Evolutionary conservation across 257 asterid species (phyloP).

Genomic region (Ocimum tenuiflorum): DNA sequence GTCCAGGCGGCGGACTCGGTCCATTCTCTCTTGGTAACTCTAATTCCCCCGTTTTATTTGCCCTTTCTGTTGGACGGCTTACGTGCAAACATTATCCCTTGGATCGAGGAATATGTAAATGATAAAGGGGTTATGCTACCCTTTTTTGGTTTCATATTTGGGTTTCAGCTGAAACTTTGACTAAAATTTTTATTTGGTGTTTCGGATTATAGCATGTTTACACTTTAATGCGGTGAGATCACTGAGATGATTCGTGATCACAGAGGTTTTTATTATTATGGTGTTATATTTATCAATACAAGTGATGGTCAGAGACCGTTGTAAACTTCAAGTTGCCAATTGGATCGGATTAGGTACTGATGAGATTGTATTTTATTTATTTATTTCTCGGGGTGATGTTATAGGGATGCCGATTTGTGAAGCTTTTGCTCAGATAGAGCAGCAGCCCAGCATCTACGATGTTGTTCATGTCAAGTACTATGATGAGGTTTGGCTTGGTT

Average conservation of each 20-base stretch:
- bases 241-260: neutral
- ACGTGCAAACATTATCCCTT: neutral
- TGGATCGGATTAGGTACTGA: too few species aligned
- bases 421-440: constrained; percentile 83
- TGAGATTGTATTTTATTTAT: too few species aligned
- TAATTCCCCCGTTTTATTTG: neutral
- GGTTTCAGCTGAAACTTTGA: neutral
- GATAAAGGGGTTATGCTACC: too few species aligned
- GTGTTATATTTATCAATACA: too few species aligned
- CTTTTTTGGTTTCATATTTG: too few species aligned
- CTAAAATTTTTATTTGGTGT: too few species aligned
- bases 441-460: constrained; percentile 68
- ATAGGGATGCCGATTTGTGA: constrained; percentile 85
- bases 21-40: constrained; percentile 67
- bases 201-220: neutral
- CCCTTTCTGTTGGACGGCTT: neutral
- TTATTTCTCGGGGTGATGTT: neutral
- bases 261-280: too few species aligned
- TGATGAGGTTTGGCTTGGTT: constrained; percentile 58
- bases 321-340: neutral
- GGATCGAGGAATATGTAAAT: neutral
- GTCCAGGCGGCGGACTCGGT: constrained; percentile 77
- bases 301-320: neutral
- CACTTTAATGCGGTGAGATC: neutral
- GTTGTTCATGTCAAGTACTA: constrained; percentile 81